These are phyloP conservation scores for Bocquillonia castaneifolia DNA, from an alignment of 441 rosid genomes.

Conservation along the genomic window DNA sequence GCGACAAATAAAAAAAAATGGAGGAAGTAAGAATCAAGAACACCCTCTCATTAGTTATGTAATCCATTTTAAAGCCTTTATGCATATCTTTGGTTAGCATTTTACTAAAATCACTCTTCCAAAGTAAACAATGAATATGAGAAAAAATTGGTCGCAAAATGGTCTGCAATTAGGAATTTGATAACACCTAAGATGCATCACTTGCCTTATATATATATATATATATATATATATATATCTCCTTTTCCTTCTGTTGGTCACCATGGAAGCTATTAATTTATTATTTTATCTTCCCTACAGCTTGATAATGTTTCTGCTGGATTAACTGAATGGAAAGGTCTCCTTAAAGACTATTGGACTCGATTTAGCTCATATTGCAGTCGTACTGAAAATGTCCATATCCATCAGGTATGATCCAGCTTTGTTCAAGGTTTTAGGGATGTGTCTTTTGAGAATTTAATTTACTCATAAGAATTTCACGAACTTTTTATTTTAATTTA, in stretches of 20 bases:
- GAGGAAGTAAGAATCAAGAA: not conserved
- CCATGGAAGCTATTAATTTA: slow-evolving; percentile 13
- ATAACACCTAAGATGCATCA: not conserved
- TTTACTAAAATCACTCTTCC: not conserved
- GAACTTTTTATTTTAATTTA: slow-evolving; percentile 15
- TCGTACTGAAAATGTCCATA: slow-evolving; percentile 58
- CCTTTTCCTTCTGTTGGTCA: not conserved
- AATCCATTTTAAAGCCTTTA: not conserved
- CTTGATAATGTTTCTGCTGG: slow-evolving; percentile 98
- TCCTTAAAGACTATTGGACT: slow-evolving; percentile 87
- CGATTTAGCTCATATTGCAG: slow-evolving; percentile 81
- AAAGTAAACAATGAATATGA: not conserved
- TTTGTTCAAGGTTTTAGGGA: slow-evolving; percentile 18
- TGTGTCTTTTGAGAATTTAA: slow-evolving; percentile 16
- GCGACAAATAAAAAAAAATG: too few species aligned
- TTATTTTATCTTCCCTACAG: slow-evolving; percentile 40
- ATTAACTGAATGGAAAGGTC: slow-evolving; percentile 96
- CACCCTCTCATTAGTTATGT: not conserved
- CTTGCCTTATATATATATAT: too few species aligned
- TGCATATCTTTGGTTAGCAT: not conserved
- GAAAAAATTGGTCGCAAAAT: too few species aligned
- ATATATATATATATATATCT: too few species aligned
- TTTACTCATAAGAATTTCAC: slow-evolving; percentile 12
- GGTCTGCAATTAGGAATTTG: not conserved
- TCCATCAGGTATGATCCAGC: slow-evolving; percentile 58